These are phyloP conservation scores for Seiridium unicorne DNA, from an alignment of 2,329 filamentous ascomycete species.

Conservation along the genomic window DNA sequence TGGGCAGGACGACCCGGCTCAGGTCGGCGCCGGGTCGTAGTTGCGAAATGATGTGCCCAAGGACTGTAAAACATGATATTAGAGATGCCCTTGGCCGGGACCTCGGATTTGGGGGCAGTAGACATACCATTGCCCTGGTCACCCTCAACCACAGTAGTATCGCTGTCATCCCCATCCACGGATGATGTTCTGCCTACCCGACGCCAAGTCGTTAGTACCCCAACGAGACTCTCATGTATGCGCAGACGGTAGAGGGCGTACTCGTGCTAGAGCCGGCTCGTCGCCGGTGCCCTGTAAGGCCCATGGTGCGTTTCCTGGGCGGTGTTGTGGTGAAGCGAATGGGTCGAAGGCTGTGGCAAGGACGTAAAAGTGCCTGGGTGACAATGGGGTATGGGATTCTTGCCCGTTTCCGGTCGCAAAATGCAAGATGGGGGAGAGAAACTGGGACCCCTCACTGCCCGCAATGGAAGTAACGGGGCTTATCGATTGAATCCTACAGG, in stretches of 20 bases:
- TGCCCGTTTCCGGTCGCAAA: conserved; percentile 2
- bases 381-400: conserved; percentile 2
- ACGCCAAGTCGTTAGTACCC: not conserved
- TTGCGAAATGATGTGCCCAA: conserved; percentile 96
- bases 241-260: conserved; percentile 1
- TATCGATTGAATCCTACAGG: conserved; percentile 3
- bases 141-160: conserved; percentile 81
- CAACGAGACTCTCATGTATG: not conserved
- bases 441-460: conserved; percentile 5
- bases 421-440: not conserved
- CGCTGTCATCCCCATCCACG: conserved; percentile 60
- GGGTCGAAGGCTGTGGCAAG: not conserved
- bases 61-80: conserved; percentile 55
- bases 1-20: conserved; percentile 90
- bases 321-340: not conserved
- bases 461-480: not conserved
- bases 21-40: conserved; percentile 92
- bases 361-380: not conserved
- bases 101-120: too few relatives aligned
- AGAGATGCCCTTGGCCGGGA: conserved; percentile 2
- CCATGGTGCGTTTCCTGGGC: not conserved
- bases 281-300: conserved; percentile 5
- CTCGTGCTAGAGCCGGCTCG: conserved; percentile 9
- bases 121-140: conserved; percentile 89
- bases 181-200: conserved; percentile 38